phyloP scores from a whole-genome alignment of 768 basidiomycete genomes.

The Russula griseocarnosa region DNA sequence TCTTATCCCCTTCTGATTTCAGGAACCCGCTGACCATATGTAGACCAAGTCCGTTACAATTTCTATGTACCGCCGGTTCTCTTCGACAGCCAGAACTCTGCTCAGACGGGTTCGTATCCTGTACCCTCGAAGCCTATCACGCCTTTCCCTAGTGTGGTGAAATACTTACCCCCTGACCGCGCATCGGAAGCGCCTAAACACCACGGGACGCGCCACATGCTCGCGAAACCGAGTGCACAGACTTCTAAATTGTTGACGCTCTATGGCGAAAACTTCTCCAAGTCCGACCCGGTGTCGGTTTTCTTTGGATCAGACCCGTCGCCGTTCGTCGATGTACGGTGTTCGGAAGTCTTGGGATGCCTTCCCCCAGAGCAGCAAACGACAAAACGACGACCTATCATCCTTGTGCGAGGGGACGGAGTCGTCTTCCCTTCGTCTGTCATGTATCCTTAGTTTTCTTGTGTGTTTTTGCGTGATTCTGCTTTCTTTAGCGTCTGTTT shows the following conservation, averaged over 20 bases:
- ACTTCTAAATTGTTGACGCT: slow-evolving; percentile 78
- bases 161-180: slow-evolving; percentile 87
- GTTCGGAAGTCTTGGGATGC: slow-evolving; percentile 80
- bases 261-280: slow-evolving; percentile 86
- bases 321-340: slow-evolving; percentile 82
- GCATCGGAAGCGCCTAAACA: slow-evolving; percentile 78
- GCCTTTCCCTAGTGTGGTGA: slow-evolving; percentile 81
- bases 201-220: slow-evolving; percentile 60
- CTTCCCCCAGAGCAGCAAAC: slow-evolving; percentile 67
- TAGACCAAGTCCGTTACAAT: slow-evolving; percentile 89
- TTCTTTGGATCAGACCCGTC: slow-evolving; percentile 87
- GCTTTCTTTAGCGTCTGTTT: not conserved
- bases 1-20: slow-evolving; percentile 27
- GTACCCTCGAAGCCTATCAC: slow-evolving; percentile 80
- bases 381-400: slow-evolving; percentile 69
- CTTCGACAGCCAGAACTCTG: slow-evolving; percentile 74
- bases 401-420: slow-evolving; percentile 80
- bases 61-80: slow-evolving; percentile 86
- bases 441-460: slow-evolving; percentile 64
- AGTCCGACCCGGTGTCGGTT: slow-evolving; percentile 72
- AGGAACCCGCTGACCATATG: slow-evolving; percentile 17
- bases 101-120: slow-evolving; percentile 68
- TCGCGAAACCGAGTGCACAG: slow-evolving; percentile 75
- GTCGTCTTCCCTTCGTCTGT: slow-evolving; percentile 82
- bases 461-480: not conserved